Evolutionary conservation across 805 yeast species (phyloP).

Genomic region (Spathaspora girioi): DNA sequence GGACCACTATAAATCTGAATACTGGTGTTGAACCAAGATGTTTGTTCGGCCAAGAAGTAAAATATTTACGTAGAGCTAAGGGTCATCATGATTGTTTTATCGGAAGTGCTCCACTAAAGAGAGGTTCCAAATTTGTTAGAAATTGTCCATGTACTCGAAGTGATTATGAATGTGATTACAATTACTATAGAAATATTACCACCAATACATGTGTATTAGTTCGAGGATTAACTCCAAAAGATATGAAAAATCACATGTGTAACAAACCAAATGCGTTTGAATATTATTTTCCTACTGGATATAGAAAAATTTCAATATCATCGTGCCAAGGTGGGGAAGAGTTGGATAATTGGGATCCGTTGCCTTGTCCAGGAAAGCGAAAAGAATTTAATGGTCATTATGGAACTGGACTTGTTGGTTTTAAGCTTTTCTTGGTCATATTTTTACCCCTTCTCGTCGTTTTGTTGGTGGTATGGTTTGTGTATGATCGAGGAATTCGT

Average conservation of each 20-base stretch:
- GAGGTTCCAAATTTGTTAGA: slow-evolving; percentile 52
- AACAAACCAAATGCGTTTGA: slow-evolving; percentile 53
- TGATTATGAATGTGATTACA: slow-evolving; percentile 94
- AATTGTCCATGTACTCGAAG: slow-evolving; percentile 82
- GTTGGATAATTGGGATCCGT: slow-evolving; percentile 60
- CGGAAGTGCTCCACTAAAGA: slow-evolving; percentile 53
- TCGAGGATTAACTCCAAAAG: slow-evolving; percentile 66
- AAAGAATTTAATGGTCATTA: slow-evolving; percentile 54
- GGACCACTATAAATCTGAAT: slow-evolving; percentile 39
- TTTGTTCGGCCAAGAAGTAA: slow-evolving; percentile 41
- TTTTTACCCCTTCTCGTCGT: slow-evolving; percentile 78
- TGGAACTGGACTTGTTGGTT: slow-evolving; percentile 56
- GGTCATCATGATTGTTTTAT: slow-evolving; percentile 65
- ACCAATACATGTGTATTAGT: slow-evolving; percentile 79
- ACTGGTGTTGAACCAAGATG: slow-evolving; percentile 27
- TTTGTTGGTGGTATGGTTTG: slow-evolving; percentile 54
- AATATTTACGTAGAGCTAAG: slow-evolving; percentile 35
- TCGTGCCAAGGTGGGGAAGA: slow-evolving; percentile 81
- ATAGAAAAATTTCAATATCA: slow-evolving; percentile 77
- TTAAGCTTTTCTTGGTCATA: slow-evolving; percentile 55
- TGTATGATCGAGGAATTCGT: slow-evolving; percentile 77
- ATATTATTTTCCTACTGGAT: slow-evolving; percentile 88
- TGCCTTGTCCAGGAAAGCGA: slow-evolving; percentile 87
- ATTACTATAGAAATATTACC: slow-evolving; percentile 57
- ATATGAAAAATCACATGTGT: slow-evolving; percentile 58